A percentile compares a stretch with the other conserved stretches of the same genome.
Evolutionary conservation across 768 basidiomycete species (phyloP).

Genomic region (Infundibulicybe gibba): DNA sequence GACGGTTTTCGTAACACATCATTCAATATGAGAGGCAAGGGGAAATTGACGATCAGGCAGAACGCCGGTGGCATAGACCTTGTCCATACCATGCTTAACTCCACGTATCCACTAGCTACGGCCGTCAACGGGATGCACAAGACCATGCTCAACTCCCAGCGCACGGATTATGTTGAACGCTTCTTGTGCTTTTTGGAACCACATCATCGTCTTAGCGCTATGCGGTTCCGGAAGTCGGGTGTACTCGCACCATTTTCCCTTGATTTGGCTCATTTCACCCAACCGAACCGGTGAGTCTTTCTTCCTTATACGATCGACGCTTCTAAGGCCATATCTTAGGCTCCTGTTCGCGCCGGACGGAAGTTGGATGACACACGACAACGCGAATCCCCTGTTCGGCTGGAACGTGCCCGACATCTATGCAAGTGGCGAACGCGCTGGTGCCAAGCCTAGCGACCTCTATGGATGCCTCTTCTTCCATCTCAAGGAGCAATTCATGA

Average conservation of each 20-base stretch:
- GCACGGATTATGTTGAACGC: slow-evolving; percentile 34
- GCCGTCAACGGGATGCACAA: slow-evolving; percentile 19
- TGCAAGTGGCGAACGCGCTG: slow-evolving; percentile 23
- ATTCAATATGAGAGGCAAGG: slow-evolving; percentile 17
- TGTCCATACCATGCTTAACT: slow-evolving; percentile 18
- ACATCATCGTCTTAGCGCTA: slow-evolving; percentile 26
- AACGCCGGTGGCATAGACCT: slow-evolving; percentile 11
- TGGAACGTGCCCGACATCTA: slow-evolving; percentile 37
- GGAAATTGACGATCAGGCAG: slow-evolving; percentile 15
- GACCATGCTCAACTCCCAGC: slow-evolving; percentile 28
- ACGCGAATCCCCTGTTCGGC: slow-evolving; percentile 32
- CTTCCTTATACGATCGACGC: not conserved
- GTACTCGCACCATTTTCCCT: slow-evolving; percentile 24
- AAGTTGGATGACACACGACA: slow-evolving; percentile 33
- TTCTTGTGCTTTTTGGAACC: slow-evolving; percentile 28
- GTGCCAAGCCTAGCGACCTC: slow-evolving; percentile 21
- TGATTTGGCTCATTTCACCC: slow-evolving; percentile 18
- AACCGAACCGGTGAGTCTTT: slow-evolving; percentile 23
- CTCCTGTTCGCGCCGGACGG: slow-evolving; percentile 35
- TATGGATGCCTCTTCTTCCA: slow-evolving; percentile 31
- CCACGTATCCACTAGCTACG: slow-evolving; percentile 14
- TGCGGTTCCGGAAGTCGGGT: slow-evolving; percentile 21
- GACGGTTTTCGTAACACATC: slow-evolving; percentile 6
- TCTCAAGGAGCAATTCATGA: slow-evolving; percentile 23
- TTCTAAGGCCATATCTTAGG: slow-evolving; percentile 5